Base-by-base conservation (phyloP, 2,329 filamentous ascomycete genomes). In the Cordyceps farinosa region DNA sequence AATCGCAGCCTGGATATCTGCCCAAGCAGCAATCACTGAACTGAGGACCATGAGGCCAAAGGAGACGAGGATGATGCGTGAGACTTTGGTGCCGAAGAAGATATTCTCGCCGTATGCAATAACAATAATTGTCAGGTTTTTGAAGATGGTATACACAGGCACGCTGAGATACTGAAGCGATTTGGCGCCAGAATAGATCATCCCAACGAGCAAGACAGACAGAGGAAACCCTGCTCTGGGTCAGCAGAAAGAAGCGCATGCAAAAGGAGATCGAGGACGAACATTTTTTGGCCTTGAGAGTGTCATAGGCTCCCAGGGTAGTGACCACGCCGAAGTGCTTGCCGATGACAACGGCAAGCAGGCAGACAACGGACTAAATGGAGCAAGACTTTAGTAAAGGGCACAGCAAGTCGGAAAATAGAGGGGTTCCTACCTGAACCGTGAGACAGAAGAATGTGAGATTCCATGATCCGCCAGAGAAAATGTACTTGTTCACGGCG, bases 91-190 rank as follows among this genome's bases (percentile, higher is more conserved):
- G 66, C 95, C 95, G 70, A 99, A 99, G 93, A 94, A 98, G 60
- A 99, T 84, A 36, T 99, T 94, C 79, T 99, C 95, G 69, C 95
- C 95, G 70, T 99, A 99, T 62, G 95, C 95, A 72, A 98, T 99
- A 68, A 98, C 87, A 72, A 99, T 98, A 76, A 96, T 99, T 66
- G 95, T 98, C 81, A 99, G 79, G 80, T 99, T 99, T 85, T 99
- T 99, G 85, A 99, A 99, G 76, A 99, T 99, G 62, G 95, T 99
- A 80, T 99, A 99, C 32, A 99, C 95, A 30, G 95, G 95, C 62
- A 99, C 96, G 38, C 93, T 97, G 66, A 99, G 90, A 78, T 89
- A 98, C 78, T 97, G 92, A 52, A 99, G 87, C 27, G 95, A 92
- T 81, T 97, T 97, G 72, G 91, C 95, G 72, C 92, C 89, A 62